Evolutionary conservation across 805 yeast genomes (phyloP).

Genomic region (Candida vaughaniae): DNA sequence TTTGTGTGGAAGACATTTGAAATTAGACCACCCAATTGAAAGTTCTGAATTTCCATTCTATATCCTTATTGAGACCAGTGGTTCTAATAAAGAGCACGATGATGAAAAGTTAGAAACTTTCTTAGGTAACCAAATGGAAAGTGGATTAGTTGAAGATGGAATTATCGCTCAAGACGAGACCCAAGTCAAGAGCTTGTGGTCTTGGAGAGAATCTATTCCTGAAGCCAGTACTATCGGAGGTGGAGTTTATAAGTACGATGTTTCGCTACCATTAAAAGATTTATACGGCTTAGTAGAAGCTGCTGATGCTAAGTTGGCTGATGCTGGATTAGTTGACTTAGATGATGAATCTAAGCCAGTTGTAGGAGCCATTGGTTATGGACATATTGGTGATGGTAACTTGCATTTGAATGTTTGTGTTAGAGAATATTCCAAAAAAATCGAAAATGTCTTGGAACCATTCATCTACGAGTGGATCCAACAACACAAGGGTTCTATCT

Average conservation of each 20-base stretch:
- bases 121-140: constrained; percentile 81
- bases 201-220: constrained; percentile 93
- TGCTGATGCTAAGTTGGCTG: constrained; percentile 58
- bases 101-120: constrained; percentile 84
- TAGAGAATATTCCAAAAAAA: constrained; percentile 72
- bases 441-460: constrained; percentile 85
- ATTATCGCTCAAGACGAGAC: constrained; percentile 94
- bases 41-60: constrained; percentile 79
- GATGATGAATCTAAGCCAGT: constrained; percentile 72
- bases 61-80: constrained; percentile 92
- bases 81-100: constrained; percentile 91
- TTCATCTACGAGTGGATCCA: constrained; percentile 91
- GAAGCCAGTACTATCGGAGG: constrained; percentile 85
- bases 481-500: constrained; percentile 75
- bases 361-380: constrained; percentile 89
- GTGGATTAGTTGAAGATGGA: constrained; percentile 85
- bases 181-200: constrained; percentile 81
- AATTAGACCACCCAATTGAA: constrained; percentile 73
- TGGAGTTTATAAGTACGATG: constrained; percentile 97
- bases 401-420: constrained; percentile 92
- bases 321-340: constrained; percentile 56
- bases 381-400: constrained; percentile 98
- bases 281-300: constrained; percentile 83
- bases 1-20: constrained; percentile 61
- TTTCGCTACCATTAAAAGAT: constrained; percentile 80